These are phyloP conservation scores for Casuarina cunninghamiana DNA, from an alignment of 306 rosid genomes.

Conservation along the genomic window DNA sequence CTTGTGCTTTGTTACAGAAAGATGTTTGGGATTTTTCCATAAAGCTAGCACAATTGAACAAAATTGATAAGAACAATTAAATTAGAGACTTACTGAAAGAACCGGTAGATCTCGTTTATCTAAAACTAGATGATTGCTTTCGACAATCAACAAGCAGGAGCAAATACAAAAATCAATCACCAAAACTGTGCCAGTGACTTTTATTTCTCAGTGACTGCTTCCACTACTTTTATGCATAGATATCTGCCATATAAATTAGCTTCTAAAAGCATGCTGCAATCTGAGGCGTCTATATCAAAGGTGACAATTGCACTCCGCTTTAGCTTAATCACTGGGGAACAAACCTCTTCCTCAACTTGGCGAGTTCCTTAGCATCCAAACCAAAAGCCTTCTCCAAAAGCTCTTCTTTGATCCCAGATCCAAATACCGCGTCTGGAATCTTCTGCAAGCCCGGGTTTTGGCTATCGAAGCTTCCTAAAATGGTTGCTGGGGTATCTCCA, in stretches of 20 bases:
- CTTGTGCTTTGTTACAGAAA: neutral
- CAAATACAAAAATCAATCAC: neutral
- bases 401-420: slow-evolving; percentile 74
- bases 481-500: slow-evolving; percentile 74
- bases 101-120: neutral
- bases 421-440: slow-evolving; percentile 68
- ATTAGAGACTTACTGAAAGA: neutral
- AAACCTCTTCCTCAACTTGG: slow-evolving; percentile 59
- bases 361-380: slow-evolving; percentile 55
- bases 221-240: neutral
- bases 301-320: neutral
- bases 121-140: neutral
- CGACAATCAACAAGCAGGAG: neutral
- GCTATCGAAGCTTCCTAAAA: slow-evolving; percentile 86
- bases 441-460: slow-evolving; percentile 83
- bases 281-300: neutral
- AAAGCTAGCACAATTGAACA: neutral
- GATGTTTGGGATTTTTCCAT: neutral
- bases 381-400: slow-evolving; percentile 92
- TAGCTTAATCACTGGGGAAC: slow-evolving; percentile 36
- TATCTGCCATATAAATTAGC: slow-evolving; percentile 1
- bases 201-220: neutral
- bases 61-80: neutral
- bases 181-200: neutral
- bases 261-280: neutral